A percentile compares a stretch with the other conserved stretches of the same genome.
These are phyloP conservation scores for Sugiyamaella grinbergsii DNA, from an alignment of 1,139 yeast genomes.

Conservation along the genomic window DNA sequence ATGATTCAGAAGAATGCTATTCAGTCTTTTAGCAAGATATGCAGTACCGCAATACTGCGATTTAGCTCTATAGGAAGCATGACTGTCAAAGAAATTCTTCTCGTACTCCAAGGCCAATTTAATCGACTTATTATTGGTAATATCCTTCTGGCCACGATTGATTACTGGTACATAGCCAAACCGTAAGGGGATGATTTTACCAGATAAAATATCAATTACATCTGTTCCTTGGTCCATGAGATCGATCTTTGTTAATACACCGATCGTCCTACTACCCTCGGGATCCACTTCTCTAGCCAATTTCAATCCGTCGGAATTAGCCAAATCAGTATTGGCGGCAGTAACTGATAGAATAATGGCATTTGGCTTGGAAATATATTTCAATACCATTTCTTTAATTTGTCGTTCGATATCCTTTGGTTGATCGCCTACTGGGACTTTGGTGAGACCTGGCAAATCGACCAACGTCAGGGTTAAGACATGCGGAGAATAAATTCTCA, in stretches of 20 bases:
- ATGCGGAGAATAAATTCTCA: constrained; percentile 93
- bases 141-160: constrained; percentile 96
- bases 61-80: constrained; percentile 93
- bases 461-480: constrained; percentile 93
- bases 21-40: constrained; percentile 88
- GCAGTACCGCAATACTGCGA: constrained; percentile 96
- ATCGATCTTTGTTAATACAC: constrained; percentile 95
- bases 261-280: constrained; percentile 93
- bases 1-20: constrained; percentile 86
- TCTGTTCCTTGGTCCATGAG: constrained; percentile 99
- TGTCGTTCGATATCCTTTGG: constrained; percentile 96
- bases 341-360: constrained; percentile 95
- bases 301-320: constrained; percentile 95
- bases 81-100: constrained; percentile 76
- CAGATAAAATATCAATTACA: constrained; percentile 93
- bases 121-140: constrained; percentile 82
- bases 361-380: constrained; percentile 92
- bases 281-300: constrained; percentile 98
- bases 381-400: constrained; percentile 91
- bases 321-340: constrained; percentile 96
- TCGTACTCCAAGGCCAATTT: constrained; percentile 87
- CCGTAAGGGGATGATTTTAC: constrained; percentile 91
- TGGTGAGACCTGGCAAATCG: constrained; percentile 96
- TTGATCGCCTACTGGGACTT: constrained; percentile 99
- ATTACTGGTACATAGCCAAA: constrained; percentile 97